Percentiles rank a stretch among this genome's conserved stretches.
Evolutionary conservation across 345 rosid species (phyloP).

Genomic region (Arabidopsis suecica): DNA sequence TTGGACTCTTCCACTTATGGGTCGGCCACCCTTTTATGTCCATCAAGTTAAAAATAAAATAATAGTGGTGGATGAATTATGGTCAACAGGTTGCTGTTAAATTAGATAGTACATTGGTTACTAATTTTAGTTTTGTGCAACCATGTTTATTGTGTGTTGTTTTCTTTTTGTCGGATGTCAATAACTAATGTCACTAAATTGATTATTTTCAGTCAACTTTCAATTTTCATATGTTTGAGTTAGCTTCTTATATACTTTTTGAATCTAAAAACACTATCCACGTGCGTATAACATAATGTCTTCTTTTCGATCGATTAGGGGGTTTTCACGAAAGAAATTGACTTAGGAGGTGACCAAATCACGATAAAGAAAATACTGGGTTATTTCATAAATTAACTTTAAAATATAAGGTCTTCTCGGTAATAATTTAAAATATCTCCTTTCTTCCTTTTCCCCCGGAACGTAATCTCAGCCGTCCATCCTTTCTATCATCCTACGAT

Average conservation of each 20-base stretch:
- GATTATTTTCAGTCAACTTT: neutral
- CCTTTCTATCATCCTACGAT: constrained; percentile 16
- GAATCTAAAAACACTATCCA: neutral
- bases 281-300: constrained; percentile 23
- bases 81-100: neutral
- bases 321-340: neutral
- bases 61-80: neutral
- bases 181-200: neutral
- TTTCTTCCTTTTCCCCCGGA: constrained; percentile 1
- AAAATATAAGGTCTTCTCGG: neutral
- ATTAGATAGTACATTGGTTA: neutral
- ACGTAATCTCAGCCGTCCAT: constrained; percentile 40
- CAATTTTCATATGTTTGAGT: constrained; percentile 12
- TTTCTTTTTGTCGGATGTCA: constrained; percentile 13
- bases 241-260: neutral
- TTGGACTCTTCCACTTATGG: constrained; percentile 30
- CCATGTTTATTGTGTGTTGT: neutral
- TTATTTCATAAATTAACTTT: neutral
- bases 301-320: neutral
- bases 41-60: neutral
- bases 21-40: constrained; percentile 30
- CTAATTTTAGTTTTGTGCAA: neutral
- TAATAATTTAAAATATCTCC: neutral
- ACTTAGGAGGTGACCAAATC: neutral
- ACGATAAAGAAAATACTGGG: neutral